Conservation (phyloP, 2,329 filamentous ascomycete species). For the Fusarium sp. region DNA sequence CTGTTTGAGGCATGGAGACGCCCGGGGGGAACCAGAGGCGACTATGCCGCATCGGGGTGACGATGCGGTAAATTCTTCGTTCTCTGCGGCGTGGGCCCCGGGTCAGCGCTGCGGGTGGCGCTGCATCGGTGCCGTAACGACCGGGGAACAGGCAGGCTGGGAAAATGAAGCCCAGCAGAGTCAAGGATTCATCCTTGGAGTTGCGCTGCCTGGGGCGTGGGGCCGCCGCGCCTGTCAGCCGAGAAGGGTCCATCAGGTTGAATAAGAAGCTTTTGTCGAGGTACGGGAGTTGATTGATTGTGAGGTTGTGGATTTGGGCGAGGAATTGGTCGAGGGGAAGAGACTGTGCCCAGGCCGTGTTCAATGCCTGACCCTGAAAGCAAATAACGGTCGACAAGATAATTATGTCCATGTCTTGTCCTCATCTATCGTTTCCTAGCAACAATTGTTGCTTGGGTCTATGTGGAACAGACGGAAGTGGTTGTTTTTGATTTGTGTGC, state of each 20-base stretch:
- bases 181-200: slow-evolving; percentile 15
- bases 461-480: background rate
- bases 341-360: background rate
- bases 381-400: background rate
- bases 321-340: background rate
- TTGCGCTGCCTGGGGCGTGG: slow-evolving; percentile 6
- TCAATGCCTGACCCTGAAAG: background rate
- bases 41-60: slow-evolving; percentile 38
- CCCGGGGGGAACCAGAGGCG: slow-evolving; percentile 12
- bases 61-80: slow-evolving; percentile 44
- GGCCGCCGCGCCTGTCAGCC: slow-evolving; percentile 29
- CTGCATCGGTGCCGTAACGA: slow-evolving; percentile 26
- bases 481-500: slow-evolving; percentile 5
- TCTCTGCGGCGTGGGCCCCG: slow-evolving; percentile 30
- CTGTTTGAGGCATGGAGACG: slow-evolving; percentile 38
- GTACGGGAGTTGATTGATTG: background rate
- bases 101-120: slow-evolving; percentile 37
- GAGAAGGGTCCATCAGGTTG: slow-evolving; percentile 2
- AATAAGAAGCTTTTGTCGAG: background rate
- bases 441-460: slow-evolving; percentile 1
- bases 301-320: background rate
- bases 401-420: background rate
- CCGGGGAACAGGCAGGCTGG: slow-evolving; percentile 29
- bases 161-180: slow-evolving; percentile 26
- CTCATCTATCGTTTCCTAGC: background rate